phyloP scores from a whole-genome alignment of 179 eudicot genomes.

The Carnegiea gigantea region DNA sequence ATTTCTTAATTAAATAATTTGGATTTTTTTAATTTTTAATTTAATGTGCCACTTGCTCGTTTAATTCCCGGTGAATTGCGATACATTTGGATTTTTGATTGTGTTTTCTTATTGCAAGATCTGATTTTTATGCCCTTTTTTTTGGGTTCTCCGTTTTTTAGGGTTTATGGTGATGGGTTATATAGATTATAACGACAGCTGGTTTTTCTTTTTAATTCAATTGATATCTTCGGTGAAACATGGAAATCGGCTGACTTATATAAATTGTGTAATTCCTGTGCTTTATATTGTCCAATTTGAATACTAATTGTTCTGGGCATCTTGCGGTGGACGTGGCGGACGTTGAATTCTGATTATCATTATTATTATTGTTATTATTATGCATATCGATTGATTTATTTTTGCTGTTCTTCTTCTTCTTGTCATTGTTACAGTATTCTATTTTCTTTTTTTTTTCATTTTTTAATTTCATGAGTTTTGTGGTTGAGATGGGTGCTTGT shows the following conservation, averaged over 20 bases:
- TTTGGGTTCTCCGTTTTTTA: neutral
- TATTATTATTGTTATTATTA: neutral
- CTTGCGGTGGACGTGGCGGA: conserved; percentile 33
- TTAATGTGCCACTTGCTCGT: neutral
- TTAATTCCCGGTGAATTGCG: neutral
- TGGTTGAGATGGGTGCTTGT: conserved; percentile 3
- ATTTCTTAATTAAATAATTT: neutral
- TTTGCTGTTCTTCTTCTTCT: conserved; percentile 8
- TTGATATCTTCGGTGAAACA: conserved; percentile 25
- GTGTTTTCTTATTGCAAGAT: conserved; percentile 16
- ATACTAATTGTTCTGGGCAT: neutral
- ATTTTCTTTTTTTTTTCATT: neutral
- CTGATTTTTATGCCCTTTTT: conserved; percentile 5
- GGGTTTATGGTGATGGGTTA: conserved; percentile 13
- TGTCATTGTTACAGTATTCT: neutral
- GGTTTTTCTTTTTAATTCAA: neutral
- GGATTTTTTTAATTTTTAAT: neutral
- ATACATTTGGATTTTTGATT: neutral
- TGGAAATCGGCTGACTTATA: conserved; percentile 21
- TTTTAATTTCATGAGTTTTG: neutral
- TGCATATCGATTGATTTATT: neutral
- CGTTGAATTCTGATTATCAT: conserved; percentile 18
- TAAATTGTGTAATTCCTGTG: neutral
- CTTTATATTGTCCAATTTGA: neutral
- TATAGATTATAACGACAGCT: conserved; percentile 23